Evolutionary conservation across 2,329 filamentous ascomycete genomes (phyloP).

Genomic region (Cadophora luteo-olivacea): DNA sequence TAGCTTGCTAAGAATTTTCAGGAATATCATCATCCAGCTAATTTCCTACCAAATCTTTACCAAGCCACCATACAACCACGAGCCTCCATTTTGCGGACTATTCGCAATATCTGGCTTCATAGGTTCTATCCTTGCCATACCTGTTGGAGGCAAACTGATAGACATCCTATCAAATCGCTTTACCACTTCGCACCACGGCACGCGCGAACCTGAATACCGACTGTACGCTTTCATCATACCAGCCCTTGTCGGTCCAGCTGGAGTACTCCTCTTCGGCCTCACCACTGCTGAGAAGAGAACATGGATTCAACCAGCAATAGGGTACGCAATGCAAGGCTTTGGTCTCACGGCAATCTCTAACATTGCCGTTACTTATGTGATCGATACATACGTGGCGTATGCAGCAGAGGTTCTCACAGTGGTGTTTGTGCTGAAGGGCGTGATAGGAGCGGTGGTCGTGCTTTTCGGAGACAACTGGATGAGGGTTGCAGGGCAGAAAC

Average conservation of each 20-base stretch:
- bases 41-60: constrained; percentile 8
- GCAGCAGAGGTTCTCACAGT: constrained; percentile 43
- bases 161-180: constrained; percentile 39
- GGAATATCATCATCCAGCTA: constrained; percentile 24
- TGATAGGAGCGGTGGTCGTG: constrained; percentile 40
- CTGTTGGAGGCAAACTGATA: constrained; percentile 41
- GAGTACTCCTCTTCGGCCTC: constrained; percentile 42
- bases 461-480: constrained; percentile 41
- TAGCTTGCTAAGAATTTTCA: neutral
- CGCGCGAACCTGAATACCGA: constrained; percentile 37
- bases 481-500: constrained; percentile 29
- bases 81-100: constrained; percentile 15
- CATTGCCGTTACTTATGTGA: constrained; percentile 40
- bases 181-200: constrained; percentile 19
- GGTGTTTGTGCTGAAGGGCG: constrained; percentile 42
- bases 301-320: constrained; percentile 30
- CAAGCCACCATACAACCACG: constrained; percentile 19
- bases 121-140: constrained; percentile 24
- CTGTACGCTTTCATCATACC: constrained; percentile 40
- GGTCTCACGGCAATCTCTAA: constrained; percentile 43
- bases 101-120: constrained; percentile 23
- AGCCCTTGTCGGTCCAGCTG: constrained; percentile 40
- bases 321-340: constrained; percentile 44
- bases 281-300: constrained; percentile 32
- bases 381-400: constrained; percentile 41